phyloP scores from a whole-genome alignment of 2,329 filamentous ascomycete genomes.

The Diaporthe destruens region DNA sequence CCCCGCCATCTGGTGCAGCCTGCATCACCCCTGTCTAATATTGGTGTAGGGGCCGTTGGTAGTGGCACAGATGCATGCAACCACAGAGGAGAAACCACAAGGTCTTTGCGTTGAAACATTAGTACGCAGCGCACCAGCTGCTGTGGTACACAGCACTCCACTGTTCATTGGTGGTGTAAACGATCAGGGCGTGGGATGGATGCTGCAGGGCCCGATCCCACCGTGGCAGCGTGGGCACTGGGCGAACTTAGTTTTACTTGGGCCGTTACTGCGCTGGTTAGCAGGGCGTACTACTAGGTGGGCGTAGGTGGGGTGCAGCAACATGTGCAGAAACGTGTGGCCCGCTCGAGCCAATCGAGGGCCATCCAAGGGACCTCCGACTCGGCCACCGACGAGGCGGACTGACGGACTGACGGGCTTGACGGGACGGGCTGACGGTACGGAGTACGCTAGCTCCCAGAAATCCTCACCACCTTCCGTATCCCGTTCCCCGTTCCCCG shows the following conservation, averaged over 20 bases:
- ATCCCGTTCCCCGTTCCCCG: constrained; percentile 10
- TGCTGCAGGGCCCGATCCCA: constrained; percentile 26
- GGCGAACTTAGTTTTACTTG: too few relatives aligned
- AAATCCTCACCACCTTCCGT: constrained; percentile 32
- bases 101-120: constrained; percentile 10
- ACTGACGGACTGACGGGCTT: constrained; percentile 10
- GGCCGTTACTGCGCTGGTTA: background rate
- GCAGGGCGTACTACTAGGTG: too few relatives aligned
- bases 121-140: background rate
- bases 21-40: background rate
- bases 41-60: too few relatives aligned
- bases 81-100: background rate
- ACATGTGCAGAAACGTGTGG: background rate
- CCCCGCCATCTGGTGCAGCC: constrained; percentile 11
- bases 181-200: constrained; percentile 15
- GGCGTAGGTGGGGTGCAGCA: constrained; percentile 14
- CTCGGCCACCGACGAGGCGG: constrained; percentile 27
- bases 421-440: constrained; percentile 26
- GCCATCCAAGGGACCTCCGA: background rate
- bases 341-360: constrained; percentile 17
- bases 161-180: too few relatives aligned
- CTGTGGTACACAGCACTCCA: too few relatives aligned
- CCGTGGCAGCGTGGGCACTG: too few relatives aligned
- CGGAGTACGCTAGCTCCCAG: constrained; percentile 2
- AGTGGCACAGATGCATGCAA: background rate